phyloP scores from a whole-genome alignment of 495 filamentous ascomycete genomes.

The Hypoxylon crocopeplum region DNA sequence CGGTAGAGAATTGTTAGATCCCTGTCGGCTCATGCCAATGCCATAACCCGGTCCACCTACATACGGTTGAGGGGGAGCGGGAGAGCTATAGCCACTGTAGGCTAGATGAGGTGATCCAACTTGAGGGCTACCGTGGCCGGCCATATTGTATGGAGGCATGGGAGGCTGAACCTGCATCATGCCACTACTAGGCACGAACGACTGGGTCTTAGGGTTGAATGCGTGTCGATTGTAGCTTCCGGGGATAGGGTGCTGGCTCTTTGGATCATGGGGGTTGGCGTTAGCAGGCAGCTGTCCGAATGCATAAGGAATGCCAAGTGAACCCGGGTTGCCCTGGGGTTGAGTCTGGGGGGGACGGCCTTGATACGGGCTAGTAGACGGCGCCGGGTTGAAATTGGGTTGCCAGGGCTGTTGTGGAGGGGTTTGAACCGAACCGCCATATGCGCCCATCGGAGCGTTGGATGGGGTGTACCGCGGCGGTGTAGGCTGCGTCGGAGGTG shows the following conservation, averaged over 20 bases:
- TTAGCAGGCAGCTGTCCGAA: conserved; percentile 80
- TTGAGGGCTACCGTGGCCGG: conserved; percentile 54
- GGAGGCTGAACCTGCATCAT: conserved; percentile 52
- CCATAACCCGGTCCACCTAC: conserved; percentile 49
- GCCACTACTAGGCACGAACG: conserved; percentile 75
- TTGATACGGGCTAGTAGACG: conserved; percentile 33
- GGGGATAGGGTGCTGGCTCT: conserved; percentile 77
- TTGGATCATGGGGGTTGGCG: conserved; percentile 67
- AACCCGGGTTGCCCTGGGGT: conserved; percentile 44
- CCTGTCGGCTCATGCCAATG: conserved; percentile 62
- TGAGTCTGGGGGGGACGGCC: conserved; percentile 36
- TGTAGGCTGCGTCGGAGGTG: conserved; percentile 37
- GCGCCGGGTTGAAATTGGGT: conserved; percentile 42
- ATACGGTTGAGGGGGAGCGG: conserved; percentile 48
- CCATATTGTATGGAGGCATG: conserved; percentile 40
- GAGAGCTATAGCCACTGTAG: conserved; percentile 50
- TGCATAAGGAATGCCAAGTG: conserved; percentile 64
- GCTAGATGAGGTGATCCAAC: conserved; percentile 51
- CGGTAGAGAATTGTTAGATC: conserved; percentile 60
- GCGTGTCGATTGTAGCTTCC: conserved; percentile 82
- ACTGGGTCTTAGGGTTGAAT: conserved; percentile 92
- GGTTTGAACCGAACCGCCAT: conserved; percentile 52
- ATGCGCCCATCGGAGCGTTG: conserved; percentile 47
- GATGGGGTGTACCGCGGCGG: conserved; percentile 44
- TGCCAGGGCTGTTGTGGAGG: conserved; percentile 47